Percentiles rank a stretch among this genome's conserved stretches.
Evolutionary conservation across 2,329 filamentous ascomycete species (phyloP).

Genomic region (Ophiostoma triangulosporum): DNA sequence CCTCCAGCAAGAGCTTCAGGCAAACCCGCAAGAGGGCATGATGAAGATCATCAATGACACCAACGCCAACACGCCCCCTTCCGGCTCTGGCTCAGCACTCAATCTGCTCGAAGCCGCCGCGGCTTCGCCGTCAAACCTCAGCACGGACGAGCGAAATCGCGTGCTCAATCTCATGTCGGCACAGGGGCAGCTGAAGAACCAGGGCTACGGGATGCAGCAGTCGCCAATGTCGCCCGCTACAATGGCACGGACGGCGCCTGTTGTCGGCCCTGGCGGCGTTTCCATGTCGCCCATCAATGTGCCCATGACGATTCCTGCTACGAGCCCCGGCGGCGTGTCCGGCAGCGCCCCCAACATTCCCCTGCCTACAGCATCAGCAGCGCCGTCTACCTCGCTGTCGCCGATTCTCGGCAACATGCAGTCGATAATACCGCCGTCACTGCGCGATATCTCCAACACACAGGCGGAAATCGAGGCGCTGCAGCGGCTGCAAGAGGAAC

Average conservation of each 20-base stretch:
- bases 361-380: neutral
- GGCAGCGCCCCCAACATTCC: constrained; percentile 5
- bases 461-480: constrained; percentile 67
- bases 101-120: constrained; percentile 45
- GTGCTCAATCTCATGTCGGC: constrained; percentile 48
- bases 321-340: neutral
- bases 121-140: constrained; percentile 40
- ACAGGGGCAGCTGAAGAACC: constrained; percentile 17
- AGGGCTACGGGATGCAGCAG: neutral
- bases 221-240: constrained; percentile 7
- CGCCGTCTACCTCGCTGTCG: constrained; percentile 22
- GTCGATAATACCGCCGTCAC: constrained; percentile 36
- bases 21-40: constrained; percentile 47
- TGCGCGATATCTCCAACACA: constrained; percentile 53
- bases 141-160: constrained; percentile 42
- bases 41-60: constrained; percentile 53
- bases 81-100: constrained; percentile 26
- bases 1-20: constrained; percentile 41
- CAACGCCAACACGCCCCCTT: constrained; percentile 35
- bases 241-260: neutral
- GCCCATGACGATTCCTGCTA: neutral
- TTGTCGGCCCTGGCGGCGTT: constrained; percentile 7
- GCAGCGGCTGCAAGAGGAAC: constrained; percentile 64
- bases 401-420: constrained; percentile 34
- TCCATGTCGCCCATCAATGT: constrained; percentile 3